Evolutionary conservation across 768 basidiomycete genomes (phyloP).

Genomic region (Mrakia gelida): DNA sequence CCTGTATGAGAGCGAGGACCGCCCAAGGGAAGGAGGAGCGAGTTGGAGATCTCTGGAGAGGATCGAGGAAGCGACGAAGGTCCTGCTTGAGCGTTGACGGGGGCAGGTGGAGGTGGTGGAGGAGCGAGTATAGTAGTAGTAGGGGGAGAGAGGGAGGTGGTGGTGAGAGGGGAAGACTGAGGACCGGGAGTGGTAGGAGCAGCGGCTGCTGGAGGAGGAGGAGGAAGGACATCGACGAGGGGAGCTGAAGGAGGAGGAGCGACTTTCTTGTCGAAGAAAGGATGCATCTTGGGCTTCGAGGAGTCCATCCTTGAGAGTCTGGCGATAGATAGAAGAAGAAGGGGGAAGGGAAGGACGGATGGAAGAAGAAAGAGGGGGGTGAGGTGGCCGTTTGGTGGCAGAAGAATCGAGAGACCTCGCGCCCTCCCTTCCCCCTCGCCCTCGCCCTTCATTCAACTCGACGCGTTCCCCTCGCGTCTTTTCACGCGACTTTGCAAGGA

Average conservation of each 20-base stretch:
- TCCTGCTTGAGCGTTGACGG: background rate
- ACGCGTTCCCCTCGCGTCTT: no score
- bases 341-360: background rate
- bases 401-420: background rate
- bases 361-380: background rate
- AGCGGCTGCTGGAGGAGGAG: background rate
- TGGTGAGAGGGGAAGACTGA: background rate
- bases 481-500: no score
- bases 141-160: background rate
- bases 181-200: background rate
- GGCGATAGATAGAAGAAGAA: background rate
- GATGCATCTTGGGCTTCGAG: background rate
- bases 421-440: no score
- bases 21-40: background rate
- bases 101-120: background rate
- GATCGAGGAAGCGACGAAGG: background rate
- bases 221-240: background rate
- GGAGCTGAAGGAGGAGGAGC: background rate
- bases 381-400: background rate
- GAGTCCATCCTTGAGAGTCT: background rate
- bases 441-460: no score
- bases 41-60: background rate
- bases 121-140: background rate
- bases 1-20: background rate
- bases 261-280: background rate